Evolutionary conservation across 768 basidiomycete species (phyloP).

Genomic region (Pleurotus pulmonarius): DNA sequence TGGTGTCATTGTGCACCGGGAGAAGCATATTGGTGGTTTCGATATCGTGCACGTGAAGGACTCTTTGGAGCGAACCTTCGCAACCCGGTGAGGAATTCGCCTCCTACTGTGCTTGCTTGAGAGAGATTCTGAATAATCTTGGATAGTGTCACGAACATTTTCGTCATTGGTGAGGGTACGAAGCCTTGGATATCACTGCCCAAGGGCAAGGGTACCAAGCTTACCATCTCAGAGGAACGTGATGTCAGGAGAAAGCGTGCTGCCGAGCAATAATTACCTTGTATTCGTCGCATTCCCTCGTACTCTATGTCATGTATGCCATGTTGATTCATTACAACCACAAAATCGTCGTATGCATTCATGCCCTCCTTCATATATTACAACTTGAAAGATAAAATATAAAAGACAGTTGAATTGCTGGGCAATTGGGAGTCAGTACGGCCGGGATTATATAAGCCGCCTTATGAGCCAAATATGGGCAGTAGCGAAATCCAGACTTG

Average conservation of each 20-base stretch:
- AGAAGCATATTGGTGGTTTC: conserved; percentile 97
- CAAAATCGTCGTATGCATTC: conserved; percentile 25
- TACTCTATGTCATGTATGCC: conserved; percentile 41
- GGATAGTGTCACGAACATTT: conserved; percentile 89
- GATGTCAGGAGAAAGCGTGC: conserved; percentile 86
- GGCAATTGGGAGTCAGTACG: too few species aligned
- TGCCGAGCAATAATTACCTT: conserved; percentile 51
- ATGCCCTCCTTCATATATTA: conserved; percentile 7
- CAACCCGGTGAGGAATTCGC: conserved; percentile 74
- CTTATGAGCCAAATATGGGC: conserved; percentile 58
- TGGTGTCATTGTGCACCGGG: conserved; percentile 93
- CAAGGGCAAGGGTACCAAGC: conserved; percentile 96
- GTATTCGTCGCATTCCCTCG: conserved; percentile 22
- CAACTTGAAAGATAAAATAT: too few species aligned
- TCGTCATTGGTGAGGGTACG: conserved; percentile 92
- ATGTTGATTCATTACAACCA: conserved; percentile 22
- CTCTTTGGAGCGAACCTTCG: conserved; percentile 91
- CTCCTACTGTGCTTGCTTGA: not conserved
- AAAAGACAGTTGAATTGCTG: too few species aligned
- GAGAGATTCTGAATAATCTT: not conserved
- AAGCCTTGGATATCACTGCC: conserved; percentile 98
- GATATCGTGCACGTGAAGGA: conserved; percentile 99
- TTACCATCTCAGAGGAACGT: conserved; percentile 95
- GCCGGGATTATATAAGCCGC: conserved; percentile 26
- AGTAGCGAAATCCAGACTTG: conserved; percentile 56